These are phyloP conservation scores for Scenedesmus sp. DNA, from an alignment of 163 green algal species.

Conservation along the genomic window DNA sequence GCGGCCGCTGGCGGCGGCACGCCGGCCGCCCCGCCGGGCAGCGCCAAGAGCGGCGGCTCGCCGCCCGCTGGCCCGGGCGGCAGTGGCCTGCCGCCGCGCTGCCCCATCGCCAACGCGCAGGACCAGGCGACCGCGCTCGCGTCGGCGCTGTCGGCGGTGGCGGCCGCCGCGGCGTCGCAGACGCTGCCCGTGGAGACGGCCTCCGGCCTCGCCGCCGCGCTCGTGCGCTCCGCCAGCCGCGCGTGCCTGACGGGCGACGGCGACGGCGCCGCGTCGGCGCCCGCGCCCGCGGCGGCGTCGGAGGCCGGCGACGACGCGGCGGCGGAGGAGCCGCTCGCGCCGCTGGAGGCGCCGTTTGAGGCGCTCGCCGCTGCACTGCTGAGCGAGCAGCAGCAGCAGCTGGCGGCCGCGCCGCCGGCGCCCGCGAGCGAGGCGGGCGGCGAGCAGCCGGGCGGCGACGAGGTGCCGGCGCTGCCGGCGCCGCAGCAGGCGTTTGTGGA, in stretches of 20 bases:
- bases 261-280: background rate
- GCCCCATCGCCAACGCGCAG: background rate
- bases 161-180: conserved; percentile 42
- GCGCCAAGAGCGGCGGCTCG: background rate
- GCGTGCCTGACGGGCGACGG: conserved; percentile 1
- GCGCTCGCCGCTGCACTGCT: conserved; percentile 10
- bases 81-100: background rate
- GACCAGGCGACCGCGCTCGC: conserved; percentile 32
- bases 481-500: conserved; percentile 35
- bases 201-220: conserved; percentile 30
- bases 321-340: background rate
- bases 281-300: background rate
- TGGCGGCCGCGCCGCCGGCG: background rate
- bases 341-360: background rate
- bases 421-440: too few relatives aligned
- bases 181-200: conserved; percentile 31
- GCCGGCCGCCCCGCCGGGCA: too few relatives aligned
- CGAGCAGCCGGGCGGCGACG: background rate
- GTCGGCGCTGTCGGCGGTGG: conserved; percentile 36
- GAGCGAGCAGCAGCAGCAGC: conserved; percentile 15
- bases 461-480: background rate
- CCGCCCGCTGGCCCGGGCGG: background rate
- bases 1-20: too few relatives aligned
- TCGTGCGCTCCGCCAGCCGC: conserved; percentile 42
- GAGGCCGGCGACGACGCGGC: conserved; percentile 6